Percentiles rank a stretch among this genome's conserved stretches.
phyloP scores from a whole-genome alignment of 495 filamentous ascomycete genomes.

The Podospora conica region DNA sequence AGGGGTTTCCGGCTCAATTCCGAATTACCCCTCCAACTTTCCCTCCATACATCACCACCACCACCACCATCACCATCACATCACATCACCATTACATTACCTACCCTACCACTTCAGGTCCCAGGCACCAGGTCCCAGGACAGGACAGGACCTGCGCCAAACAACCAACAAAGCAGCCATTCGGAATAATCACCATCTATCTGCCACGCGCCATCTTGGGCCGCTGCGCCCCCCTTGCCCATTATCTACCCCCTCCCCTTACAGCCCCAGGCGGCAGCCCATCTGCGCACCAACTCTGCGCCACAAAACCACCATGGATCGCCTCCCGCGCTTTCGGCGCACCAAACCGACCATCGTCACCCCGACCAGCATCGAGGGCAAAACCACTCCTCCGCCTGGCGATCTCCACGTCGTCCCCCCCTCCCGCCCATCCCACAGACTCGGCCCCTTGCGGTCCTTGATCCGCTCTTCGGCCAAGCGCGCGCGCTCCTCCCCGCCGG shows the following conservation, averaged over 20 bases:
- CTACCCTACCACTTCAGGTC: no score
- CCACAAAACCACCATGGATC: constrained; percentile 16
- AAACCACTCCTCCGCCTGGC: constrained; percentile 20
- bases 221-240: background rate
- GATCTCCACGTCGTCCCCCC: constrained; percentile 14
- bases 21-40: background rate
- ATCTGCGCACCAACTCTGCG: background rate
- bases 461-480: constrained; percentile 35
- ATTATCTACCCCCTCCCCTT: background rate
- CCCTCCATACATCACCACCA: background rate
- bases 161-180: background rate
- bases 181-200: background rate
- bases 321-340: constrained; percentile 22
- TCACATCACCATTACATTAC: background rate
- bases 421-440: constrained; percentile 21
- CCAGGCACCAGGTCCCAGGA: no score
- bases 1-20: constrained; percentile 6
- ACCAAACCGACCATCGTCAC: constrained; percentile 18
- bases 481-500: constrained; percentile 35
- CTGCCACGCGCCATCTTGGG: background rate
- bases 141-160: no score
- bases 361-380: constrained; percentile 2
- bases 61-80: no score
- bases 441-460: constrained; percentile 29
- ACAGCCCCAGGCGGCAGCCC: background rate